A percentile compares a stretch with the other conserved stretches of the same genome.
Evolutionary conservation across 495 filamentous ascomycete species (phyloP).

Genomic region (Podospora bellae-mahoneyi): DNA sequence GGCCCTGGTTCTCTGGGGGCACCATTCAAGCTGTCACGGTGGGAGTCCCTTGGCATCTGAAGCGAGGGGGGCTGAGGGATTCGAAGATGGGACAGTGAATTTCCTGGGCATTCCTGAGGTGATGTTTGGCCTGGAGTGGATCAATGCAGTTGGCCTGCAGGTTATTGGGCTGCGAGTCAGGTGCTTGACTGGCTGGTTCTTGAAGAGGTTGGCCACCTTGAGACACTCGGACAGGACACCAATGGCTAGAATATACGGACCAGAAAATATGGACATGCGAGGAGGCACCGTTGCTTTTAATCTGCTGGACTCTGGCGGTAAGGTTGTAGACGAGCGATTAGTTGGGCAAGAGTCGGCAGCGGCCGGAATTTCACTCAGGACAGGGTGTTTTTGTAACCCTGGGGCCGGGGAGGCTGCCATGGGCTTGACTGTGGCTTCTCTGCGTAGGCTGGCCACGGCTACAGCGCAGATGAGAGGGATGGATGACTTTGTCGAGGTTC

Average conservation of each 20-base stretch:
- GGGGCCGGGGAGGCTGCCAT: conserved; percentile 42
- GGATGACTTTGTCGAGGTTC: conserved; percentile 22
- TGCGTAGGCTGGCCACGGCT: conserved; percentile 14
- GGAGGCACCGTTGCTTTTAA: conserved; percentile 60
- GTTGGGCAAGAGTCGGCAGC: conserved; percentile 41
- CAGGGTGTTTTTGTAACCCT: conserved; percentile 62
- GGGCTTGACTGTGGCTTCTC: neutral
- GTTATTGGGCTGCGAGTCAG: conserved; percentile 28
- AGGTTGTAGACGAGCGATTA: conserved; percentile 51
- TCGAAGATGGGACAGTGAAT: conserved; percentile 62
- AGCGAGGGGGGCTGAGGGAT: conserved; percentile 40
- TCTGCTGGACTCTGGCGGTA: conserved; percentile 41
- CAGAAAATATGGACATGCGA: conserved; percentile 47
- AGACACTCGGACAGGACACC: conserved; percentile 48
- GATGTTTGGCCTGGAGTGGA: conserved; percentile 46
- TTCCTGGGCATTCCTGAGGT: conserved; percentile 59
- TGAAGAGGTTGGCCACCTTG: conserved; percentile 41
- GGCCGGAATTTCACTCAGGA: conserved; percentile 53
- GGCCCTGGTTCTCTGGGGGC: conserved; percentile 60
- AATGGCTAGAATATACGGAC: conserved; percentile 51
- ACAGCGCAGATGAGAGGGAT: conserved; percentile 8
- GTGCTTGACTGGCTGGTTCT: conserved; percentile 48
- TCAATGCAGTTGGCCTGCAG: conserved; percentile 17
- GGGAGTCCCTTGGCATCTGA: conserved; percentile 51
- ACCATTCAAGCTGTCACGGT: conserved; percentile 54